Base-by-base conservation (phyloP, 2,329 filamentous ascomycete genomes). In the Aaosphaeria pasadenensis region DNA sequence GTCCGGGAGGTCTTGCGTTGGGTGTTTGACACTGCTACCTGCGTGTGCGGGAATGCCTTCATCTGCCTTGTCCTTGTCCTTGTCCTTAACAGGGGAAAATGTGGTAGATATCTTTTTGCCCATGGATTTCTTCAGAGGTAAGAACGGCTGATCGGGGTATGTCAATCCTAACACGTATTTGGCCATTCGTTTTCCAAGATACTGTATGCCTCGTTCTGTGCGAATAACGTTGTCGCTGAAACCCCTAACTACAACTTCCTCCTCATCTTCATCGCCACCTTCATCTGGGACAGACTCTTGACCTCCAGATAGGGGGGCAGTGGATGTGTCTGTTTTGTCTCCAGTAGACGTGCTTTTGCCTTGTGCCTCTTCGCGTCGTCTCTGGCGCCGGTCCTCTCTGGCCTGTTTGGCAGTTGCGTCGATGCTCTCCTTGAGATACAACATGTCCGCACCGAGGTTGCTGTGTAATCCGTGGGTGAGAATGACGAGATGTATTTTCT, bases 341-440 rank as follows among this genome's bases (percentile, higher is more conserved):
- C 45, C 43, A 9, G 45, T 39, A 6, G 39, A 29, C 46, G 6
- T 36, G 13, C 28, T 24, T 31, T 47, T 50, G 33, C 48, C 39
- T 30, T 28, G 45, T 5, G 4, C 48, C 50, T 67, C 55, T 48
- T 72, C 66, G 60, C 62, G 72, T 64, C 63, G 74, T 49, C 87
- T 78, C 43, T 75, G 78, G 65, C 79, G 85, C 35, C 85, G 83
- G 67, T 89, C 86, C 43, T 83, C 74, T 58, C 86, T 85, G 30
- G 89, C 87, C 64, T 92, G 84, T 59, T 77, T 86, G 4, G 86
- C 87, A 3, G 89, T 85, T 30, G 85, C 84, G 72, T 99, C 94
- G 53, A 99, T 97, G 70, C 90, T 95, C 71, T 99, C 94, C 66
- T 99, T 99, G 68, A 99, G 74, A 66, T 89, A 99, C 17, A 99